These are phyloP conservation scores for Penicillium sclerotigenum DNA, from an alignment of 2,329 filamentous ascomycete genomes.

Conservation along the genomic window DNA sequence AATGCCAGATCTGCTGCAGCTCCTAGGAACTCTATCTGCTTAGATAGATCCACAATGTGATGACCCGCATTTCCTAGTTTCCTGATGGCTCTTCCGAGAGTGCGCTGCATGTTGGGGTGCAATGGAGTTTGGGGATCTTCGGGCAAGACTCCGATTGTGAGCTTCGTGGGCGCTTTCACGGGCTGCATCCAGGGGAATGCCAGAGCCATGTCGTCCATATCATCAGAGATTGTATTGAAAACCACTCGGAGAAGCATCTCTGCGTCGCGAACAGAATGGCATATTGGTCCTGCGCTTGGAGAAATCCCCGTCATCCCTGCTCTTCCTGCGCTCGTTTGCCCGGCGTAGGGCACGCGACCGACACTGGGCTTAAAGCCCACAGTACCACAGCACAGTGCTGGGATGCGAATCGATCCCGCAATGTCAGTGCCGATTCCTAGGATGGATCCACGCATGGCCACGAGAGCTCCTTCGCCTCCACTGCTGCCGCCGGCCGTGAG, in stretches of 20 bases:
- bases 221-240: background rate
- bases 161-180: background rate
- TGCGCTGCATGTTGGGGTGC: background rate
- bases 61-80: background rate
- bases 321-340: slow-evolving; percentile 18
- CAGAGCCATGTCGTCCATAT: background rate
- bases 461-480: slow-evolving; percentile 33
- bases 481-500: slow-evolving; percentile 24
- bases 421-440: slow-evolving; percentile 36
- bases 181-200: background rate
- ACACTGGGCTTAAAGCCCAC: slow-evolving; percentile 34
- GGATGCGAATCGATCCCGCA: slow-evolving; percentile 35
- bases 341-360: slow-evolving; percentile 28
- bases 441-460: slow-evolving; percentile 32
- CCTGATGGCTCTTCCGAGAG: background rate
- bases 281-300: slow-evolving; percentile 13
- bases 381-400: slow-evolving; percentile 30
- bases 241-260: background rate
- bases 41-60: background rate
- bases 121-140: background rate
- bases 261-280: slow-evolving; percentile 14
- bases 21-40: background rate
- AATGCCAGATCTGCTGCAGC: background rate
- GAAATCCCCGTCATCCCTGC: slow-evolving; percentile 16
- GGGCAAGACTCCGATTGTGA: background rate